Conservation (phyloP, 2,329 filamentous ascomycete genomes). For the Aspergillus sergii region DNA sequence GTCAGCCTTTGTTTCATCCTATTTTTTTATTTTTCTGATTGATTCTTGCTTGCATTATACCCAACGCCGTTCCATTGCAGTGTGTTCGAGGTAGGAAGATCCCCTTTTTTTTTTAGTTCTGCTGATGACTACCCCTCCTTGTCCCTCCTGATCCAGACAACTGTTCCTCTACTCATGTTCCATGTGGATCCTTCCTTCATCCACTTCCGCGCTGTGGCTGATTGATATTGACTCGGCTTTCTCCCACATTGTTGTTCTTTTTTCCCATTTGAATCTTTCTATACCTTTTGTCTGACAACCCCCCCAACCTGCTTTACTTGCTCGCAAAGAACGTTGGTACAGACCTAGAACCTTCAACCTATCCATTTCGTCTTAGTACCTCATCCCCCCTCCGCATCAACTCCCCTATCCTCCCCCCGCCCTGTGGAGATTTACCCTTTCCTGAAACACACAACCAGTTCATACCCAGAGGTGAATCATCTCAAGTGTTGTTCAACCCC, state of each 20-base stretch:
- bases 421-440: neutral
- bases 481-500: neutral
- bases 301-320: neutral
- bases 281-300: neutral
- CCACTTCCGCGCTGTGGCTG: constrained; percentile 8
- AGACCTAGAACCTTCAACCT: neutral
- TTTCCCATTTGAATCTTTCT: constrained; percentile 6
- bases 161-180: constrained; percentile 10
- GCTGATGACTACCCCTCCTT: constrained; percentile 15
- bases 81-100: constrained; percentile 10
- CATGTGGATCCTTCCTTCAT: constrained; percentile 14
- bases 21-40: neutral
- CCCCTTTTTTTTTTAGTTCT: constrained; percentile 4
- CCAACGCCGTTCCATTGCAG: neutral
- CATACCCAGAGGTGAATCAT: constrained; percentile 1
- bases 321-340: neutral
- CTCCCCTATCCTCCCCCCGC: neutral
- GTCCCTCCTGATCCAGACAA: constrained; percentile 17
- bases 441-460: neutral
- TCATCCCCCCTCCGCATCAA: neutral
- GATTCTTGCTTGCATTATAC: constrained; percentile 2
- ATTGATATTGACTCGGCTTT: constrained; percentile 15
- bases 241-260: constrained; percentile 3
- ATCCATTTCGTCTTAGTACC: neutral
- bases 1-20: constrained; percentile 6